Base-by-base conservation (phyloP, 140 eudicot genomes). In the Stevia rebaudiana region DNA sequence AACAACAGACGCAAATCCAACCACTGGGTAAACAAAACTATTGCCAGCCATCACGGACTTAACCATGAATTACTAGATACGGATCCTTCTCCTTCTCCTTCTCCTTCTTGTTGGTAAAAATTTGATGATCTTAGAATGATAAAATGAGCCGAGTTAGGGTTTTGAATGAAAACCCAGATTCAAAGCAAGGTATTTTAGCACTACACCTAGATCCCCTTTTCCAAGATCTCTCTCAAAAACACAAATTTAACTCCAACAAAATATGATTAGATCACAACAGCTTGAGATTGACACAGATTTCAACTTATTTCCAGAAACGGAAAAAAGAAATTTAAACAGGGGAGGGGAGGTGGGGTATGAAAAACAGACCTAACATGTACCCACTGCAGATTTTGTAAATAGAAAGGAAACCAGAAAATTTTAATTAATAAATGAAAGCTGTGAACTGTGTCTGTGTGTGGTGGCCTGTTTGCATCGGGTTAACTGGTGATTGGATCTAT, bases 1-100 rank as follows among this genome's bases (percentile, higher is more conserved):
- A 65, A 88, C 44, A 62, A 80, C 81, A 36, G 95, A 77, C 12
- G 86, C 96, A 67, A 92, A 75, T 21, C 96, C 98, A 54, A 87
- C 61, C 13, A 87, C 71, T 42, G 94, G 96, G 73, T 67, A 88
- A 17, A 88, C 63, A 53, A 85, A 19, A 64, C 89, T 83, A 79
- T 85, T 82, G 37, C 83, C 78, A 11, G 65, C 80, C 41, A 35
- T 65, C 86, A 79, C 82, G 16, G 78, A 78, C 23, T 71, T 79
- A 58, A 81, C 81, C 81, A 81, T 80, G 22, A 73, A 28, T 64
- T n/a, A 28, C 41, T 18, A 13, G 63, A 8, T 49, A 3, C 6
- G 1, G 39, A 35, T 35, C 9, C 39, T 35, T 35, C 39, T 35
- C 6, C 8, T 3, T 35, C 5, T 3, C 3, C 3, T 2, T 30